These are phyloP conservation scores for Sinapis alba DNA, from an alignment of 441 rosid genomes.

Conservation along the genomic window DNA sequence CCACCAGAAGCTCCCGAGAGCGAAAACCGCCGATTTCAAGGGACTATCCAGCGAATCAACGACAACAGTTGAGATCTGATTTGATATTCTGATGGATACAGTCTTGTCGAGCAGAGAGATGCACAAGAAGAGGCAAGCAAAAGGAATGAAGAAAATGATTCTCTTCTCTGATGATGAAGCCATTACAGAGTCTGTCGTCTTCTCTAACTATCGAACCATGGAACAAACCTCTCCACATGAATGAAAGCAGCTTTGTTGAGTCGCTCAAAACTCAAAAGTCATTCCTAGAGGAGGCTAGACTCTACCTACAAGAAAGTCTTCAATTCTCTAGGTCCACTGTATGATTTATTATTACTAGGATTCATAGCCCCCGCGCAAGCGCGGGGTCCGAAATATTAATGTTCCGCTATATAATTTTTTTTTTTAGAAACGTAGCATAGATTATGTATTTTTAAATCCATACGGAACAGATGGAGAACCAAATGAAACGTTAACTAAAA, in stretches of 20 bases:
- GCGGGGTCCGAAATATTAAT: no score
- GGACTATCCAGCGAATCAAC: conserved; percentile 45
- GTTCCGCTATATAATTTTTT: no score
- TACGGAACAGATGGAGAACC: no score
- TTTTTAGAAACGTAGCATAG: no score
- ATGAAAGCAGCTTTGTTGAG: conserved; percentile 12
- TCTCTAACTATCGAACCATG: conserved; percentile 11
- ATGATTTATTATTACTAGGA: no score
- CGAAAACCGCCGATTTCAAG: conserved; percentile 63
- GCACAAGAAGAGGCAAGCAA: background rate
- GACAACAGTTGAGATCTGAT: conserved; percentile 46
- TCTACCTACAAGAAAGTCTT: no score
- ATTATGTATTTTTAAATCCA: no score
- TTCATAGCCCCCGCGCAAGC: no score
- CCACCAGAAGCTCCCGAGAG: conserved; percentile 96
- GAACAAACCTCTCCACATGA: conserved; percentile 18
- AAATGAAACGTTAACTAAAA: no score
- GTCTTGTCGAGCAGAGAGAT: conserved; percentile 41
- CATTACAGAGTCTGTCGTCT: conserved; percentile 38
- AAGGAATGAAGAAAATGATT: conserved; percentile 11
- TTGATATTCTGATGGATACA: conserved; percentile 56
- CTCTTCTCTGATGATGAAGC: conserved; percentile 38
- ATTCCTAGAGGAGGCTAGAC: no score
- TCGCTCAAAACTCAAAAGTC: no score
- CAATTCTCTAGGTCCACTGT: no score